Evolutionary conservation across 495 filamentous ascomycete species (phyloP).

Genomic region (Aspergillus mulundensis): DNA sequence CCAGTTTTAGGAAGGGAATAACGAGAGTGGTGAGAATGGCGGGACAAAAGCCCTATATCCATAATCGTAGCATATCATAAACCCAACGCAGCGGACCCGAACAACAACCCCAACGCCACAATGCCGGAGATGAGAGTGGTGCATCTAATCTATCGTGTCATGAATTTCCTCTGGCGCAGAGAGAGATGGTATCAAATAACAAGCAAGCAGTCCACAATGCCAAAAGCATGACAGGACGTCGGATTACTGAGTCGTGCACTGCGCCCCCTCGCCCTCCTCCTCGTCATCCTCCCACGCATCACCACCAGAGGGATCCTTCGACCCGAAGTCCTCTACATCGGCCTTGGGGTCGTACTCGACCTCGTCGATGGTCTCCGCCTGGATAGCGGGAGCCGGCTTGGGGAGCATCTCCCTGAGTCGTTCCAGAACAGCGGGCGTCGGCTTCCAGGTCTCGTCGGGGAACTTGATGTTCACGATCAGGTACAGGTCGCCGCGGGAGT

Average conservation of each 20-base stretch:
- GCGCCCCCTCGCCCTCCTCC: slow-evolving; percentile 56
- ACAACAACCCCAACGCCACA: slow-evolving; percentile 15
- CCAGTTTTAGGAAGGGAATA: background rate
- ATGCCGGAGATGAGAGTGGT: slow-evolving; percentile 19
- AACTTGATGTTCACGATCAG: slow-evolving; percentile 83
- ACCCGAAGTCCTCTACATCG: slow-evolving; percentile 72
- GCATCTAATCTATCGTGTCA: slow-evolving; percentile 20
- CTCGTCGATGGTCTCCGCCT: slow-evolving; percentile 73
- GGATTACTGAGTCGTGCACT: slow-evolving; percentile 83
- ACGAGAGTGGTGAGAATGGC: background rate
- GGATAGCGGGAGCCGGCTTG: slow-evolving; percentile 52
- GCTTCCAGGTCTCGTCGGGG: slow-evolving; percentile 79
- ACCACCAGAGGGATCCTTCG: slow-evolving; percentile 65
- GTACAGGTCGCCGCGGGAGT: slow-evolving; percentile 81
- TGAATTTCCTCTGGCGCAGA: slow-evolving; percentile 12
- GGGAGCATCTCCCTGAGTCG: slow-evolving; percentile 74
- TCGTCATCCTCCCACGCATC: slow-evolving; percentile 80
- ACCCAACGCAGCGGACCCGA: background rate
- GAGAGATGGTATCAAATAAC: slow-evolving; percentile 2
- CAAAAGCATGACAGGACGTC: slow-evolving; percentile 6
- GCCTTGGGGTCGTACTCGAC: slow-evolving; percentile 79
- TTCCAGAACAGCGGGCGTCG: slow-evolving; percentile 60
- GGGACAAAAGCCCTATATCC: background rate
- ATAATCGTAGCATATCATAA: background rate
- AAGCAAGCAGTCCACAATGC: slow-evolving; percentile 1